A percentile compares a stretch with the other conserved stretches of the same genome.
Evolutionary conservation across 352 stramenopile genomes (phyloP).

Genomic region (Globisporangium polare): DNA sequence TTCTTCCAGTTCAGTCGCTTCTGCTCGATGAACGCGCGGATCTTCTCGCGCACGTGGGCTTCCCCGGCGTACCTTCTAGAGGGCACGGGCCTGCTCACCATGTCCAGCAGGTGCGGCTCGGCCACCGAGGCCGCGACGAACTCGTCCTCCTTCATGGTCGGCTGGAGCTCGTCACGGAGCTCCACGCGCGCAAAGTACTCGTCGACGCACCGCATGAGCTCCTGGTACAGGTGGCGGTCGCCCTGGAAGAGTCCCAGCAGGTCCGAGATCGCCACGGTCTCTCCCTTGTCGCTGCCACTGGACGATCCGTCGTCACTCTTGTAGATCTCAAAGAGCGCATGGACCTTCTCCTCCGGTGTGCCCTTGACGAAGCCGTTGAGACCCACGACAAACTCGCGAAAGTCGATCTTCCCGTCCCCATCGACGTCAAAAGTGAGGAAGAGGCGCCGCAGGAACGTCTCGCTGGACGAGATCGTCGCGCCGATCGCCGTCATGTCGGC

Average conservation of each 20-base stretch:
- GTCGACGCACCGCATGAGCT: constrained; percentile 44
- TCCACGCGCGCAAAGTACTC: constrained; percentile 45
- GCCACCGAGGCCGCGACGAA: constrained; percentile 32
- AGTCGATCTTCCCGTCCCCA: constrained; percentile 41
- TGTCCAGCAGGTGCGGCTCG: constrained; percentile 35
- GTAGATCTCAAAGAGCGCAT: constrained; percentile 39
- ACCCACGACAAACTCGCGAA: constrained; percentile 46
- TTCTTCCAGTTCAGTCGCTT: constrained; percentile 22
- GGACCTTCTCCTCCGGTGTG: constrained; percentile 37
- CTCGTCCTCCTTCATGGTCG: constrained; percentile 34
- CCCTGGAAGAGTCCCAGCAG: constrained; percentile 41
- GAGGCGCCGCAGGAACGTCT: constrained; percentile 38
- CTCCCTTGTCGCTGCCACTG: constrained; percentile 1
- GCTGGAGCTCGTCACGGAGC: constrained; percentile 25
- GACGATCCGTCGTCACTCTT: constrained; percentile 20
- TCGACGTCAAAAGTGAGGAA: constrained; percentile 43
- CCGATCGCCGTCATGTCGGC: constrained; percentile 29
- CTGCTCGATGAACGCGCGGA: constrained; percentile 25
- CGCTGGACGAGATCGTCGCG: constrained; percentile 38
- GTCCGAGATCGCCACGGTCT: constrained; percentile 35
- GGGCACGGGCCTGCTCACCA: constrained; percentile 28
- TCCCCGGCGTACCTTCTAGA: constrained; percentile 25
- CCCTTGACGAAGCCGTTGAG: constrained; percentile 40
- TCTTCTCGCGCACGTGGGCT: constrained; percentile 31
- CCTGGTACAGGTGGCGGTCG: constrained; percentile 36